Evolutionary conservation across 768 basidiomycete genomes (phyloP).

Genomic region (Boletus coccyginus): DNA sequence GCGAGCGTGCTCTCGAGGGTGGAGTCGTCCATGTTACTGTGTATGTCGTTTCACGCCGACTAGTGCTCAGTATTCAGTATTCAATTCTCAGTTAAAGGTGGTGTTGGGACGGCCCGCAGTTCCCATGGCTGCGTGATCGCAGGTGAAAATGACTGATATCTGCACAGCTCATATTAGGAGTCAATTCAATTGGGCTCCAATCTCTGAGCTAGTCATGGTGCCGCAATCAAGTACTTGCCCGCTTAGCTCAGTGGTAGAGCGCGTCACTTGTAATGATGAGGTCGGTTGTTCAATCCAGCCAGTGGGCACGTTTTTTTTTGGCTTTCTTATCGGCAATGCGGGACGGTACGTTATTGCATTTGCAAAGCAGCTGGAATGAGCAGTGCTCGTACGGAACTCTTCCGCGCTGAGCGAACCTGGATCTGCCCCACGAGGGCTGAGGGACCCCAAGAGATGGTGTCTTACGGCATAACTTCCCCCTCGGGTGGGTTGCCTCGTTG

Average conservation of each 20-base stretch:
- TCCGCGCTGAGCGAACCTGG: no score
- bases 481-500: no score
- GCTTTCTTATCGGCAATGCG: neutral
- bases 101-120: no score
- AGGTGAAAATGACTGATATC: neutral
- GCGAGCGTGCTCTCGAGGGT: constrained; percentile 18
- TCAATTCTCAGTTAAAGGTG: neutral
- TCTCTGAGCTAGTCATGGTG: neutral
- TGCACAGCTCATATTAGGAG: no score
- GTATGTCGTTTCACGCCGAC: neutral
- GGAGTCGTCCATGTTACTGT: neutral
- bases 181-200: no score
- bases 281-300: constrained; percentile 47
- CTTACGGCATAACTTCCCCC: no score
- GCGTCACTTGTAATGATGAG: constrained; percentile 45
- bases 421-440: no score
- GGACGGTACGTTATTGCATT: no score
- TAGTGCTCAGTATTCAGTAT: neutral
- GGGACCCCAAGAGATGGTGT: no score
- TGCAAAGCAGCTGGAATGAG: no score
- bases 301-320: constrained; percentile 31
- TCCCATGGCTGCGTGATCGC: neutral
- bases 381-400: no score
- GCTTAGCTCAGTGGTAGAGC: constrained; percentile 47
- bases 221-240: constrained; percentile 8